A percentile compares a stretch with the other conserved stretches of the same genome.
phyloP scores from a whole-genome alignment of 257 asterid species.

The Penstemon barbatus region DNA sequence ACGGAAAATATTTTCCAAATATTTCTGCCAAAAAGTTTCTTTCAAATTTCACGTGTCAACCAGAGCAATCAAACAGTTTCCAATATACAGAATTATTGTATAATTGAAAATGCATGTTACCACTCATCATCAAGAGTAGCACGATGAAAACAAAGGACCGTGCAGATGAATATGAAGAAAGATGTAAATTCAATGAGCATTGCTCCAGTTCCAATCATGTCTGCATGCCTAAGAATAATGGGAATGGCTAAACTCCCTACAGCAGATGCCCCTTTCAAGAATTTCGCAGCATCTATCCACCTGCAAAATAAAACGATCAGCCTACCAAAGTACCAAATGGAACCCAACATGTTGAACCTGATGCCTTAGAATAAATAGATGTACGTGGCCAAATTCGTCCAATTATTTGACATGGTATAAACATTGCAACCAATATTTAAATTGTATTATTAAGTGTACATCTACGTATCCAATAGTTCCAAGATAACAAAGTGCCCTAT shows the following conservation, averaged over 20 bases:
- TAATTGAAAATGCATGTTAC: slow-evolving; percentile 39
- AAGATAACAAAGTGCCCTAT: too few species aligned
- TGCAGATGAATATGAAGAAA: slow-evolving; percentile 84
- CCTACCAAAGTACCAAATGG: not conserved
- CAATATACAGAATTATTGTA: slow-evolving; percentile 9
- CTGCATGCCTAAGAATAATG: slow-evolving; percentile 84
- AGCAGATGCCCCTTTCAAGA: slow-evolving; percentile 91
- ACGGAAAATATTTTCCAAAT: slow-evolving; percentile 7
- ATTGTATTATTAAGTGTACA: too few species aligned
- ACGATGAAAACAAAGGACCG: slow-evolving; percentile 89
- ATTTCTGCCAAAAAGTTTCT: slow-evolving; percentile 12
- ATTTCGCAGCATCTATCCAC: slow-evolving; percentile 94
- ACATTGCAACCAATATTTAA: too few species aligned
- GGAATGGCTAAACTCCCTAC: slow-evolving; percentile 98
- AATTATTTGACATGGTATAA: too few species aligned
- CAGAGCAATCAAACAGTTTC: slow-evolving; percentile 6
- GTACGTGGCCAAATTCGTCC: too few species aligned
- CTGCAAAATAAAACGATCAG: slow-evolving; percentile 34
- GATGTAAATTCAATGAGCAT: slow-evolving; percentile 94
- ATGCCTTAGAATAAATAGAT: too few species aligned
- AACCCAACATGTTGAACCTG: not conserved
- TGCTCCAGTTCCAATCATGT: slow-evolving; percentile 80
- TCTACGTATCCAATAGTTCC: too few species aligned
- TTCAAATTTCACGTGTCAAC: not conserved
- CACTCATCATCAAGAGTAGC: slow-evolving; percentile 94